phyloP scores from a whole-genome alignment of 1,139 yeast genomes.

The Zygosaccharomyces pseudobailii region DNA sequence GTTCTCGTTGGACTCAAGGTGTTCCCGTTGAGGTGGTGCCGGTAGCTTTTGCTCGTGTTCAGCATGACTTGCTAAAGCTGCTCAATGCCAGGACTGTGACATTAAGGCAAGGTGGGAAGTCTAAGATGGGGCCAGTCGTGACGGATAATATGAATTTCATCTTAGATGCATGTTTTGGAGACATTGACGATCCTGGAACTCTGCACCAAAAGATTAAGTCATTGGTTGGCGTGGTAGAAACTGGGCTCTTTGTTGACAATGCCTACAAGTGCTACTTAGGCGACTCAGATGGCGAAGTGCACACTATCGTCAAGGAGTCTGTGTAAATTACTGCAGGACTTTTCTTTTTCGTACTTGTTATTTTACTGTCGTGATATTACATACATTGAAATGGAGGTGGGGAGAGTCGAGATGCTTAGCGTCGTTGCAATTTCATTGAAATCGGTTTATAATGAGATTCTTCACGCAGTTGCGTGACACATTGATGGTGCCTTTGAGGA shows the following conservation, averaged over 20 bases:
- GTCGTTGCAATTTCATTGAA: not conserved
- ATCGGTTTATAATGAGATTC: not conserved
- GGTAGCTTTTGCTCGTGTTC: constrained; percentile 73
- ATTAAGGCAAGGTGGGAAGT: constrained; percentile 81
- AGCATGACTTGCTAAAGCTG: constrained; percentile 47
- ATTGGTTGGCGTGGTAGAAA: constrained; percentile 93
- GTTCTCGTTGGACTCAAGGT: constrained; percentile 82
- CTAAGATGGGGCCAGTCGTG: constrained; percentile 97
- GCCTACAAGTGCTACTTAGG: constrained; percentile 88
- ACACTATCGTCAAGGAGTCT: constrained; percentile 1
- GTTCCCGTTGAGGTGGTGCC: constrained; percentile 96
- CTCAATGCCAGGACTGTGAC: constrained; percentile 53
- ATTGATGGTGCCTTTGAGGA: not conserved
- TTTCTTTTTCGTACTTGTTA: not conserved
- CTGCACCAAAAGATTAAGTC: constrained; percentile 65
- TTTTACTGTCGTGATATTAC: not conserved
- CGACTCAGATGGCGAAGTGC: constrained; percentile 55
- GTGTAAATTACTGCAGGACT: not conserved
- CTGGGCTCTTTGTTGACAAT: constrained; percentile 74
- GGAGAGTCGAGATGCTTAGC: not conserved
- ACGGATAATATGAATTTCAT: constrained; percentile 94
- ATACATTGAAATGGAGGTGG: not conserved
- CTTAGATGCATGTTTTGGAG: constrained; percentile 91
- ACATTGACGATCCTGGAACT: constrained; percentile 52
- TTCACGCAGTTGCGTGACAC: not conserved